phyloP scores from a whole-genome alignment of 2,329 filamentous ascomycete species.

The Alternaria gansuensis region DNA sequence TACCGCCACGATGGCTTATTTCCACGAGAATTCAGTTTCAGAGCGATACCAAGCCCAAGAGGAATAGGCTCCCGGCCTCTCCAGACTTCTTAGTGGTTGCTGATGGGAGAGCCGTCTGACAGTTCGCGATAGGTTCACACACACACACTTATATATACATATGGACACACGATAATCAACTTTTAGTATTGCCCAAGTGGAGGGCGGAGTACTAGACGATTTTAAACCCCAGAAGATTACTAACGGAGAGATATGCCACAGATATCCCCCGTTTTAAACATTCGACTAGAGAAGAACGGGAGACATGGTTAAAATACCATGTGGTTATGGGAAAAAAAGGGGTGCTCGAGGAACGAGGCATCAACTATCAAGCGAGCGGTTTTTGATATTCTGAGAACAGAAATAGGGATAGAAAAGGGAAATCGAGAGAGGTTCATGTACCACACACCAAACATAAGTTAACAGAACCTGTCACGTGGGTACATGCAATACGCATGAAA shows the following conservation, averaged over 20 bases:
- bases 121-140: not conserved
- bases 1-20: not conserved
- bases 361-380: not conserved
- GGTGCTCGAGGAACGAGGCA: not conserved
- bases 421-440: not conserved
- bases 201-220: too few relatives aligned
- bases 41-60: not conserved
- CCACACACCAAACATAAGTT: too few relatives aligned
- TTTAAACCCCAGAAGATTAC: rapidly evolving
- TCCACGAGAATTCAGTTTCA: not conserved
- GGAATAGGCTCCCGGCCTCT: not conserved
- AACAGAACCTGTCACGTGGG: too few relatives aligned
- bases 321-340: not conserved
- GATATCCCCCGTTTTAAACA: not conserved
- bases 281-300: not conserved
- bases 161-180: not conserved
- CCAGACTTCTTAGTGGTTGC: not conserved
- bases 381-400: too few relatives aligned
- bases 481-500: too few relatives aligned
- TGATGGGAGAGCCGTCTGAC: not conserved
- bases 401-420: not conserved
- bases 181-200: not conserved
- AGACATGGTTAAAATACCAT: not conserved
- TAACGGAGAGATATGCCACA: not conserved
- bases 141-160: too few relatives aligned